Percentiles rank a stretch among this genome's conserved stretches.
Conservation (phyloP, 106 monocot genomes). For the Iris macrosiphon region DNA sequence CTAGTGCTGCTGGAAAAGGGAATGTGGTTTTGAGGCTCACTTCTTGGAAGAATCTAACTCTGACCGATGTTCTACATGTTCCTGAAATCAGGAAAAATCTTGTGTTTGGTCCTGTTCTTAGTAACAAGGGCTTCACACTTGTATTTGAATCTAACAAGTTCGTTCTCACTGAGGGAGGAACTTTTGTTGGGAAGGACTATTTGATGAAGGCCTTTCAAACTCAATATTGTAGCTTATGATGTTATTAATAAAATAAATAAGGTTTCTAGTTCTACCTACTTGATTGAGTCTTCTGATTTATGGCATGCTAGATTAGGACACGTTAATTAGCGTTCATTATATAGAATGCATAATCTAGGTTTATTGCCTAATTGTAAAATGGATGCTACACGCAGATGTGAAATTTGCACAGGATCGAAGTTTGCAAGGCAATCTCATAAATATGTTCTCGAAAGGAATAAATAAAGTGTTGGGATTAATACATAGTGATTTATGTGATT, state of each 20-base stretch:
- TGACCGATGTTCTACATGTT: background rate
- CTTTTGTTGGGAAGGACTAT: slow-evolving; percentile 1
- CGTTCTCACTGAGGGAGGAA: background rate
- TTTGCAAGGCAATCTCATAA: background rate
- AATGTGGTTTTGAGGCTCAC: background rate
- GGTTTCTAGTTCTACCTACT: background rate
- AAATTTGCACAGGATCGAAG: background rate
- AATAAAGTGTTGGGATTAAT: background rate
- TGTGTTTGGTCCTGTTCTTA: background rate
- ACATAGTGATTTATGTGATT: background rate
- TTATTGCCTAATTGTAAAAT: background rate
- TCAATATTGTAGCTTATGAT: background rate
- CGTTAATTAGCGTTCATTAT: background rate
- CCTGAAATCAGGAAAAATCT: background rate
- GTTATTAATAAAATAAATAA: background rate
- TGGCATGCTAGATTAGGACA: background rate
- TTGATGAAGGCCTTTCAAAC: background rate
- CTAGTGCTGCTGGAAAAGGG: background rate
- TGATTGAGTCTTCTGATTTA: background rate
- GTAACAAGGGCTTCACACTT: background rate
- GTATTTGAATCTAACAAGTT: background rate
- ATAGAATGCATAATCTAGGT: background rate
- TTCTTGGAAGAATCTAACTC: background rate
- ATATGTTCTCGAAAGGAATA: background rate
- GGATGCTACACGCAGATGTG: background rate